Percentiles rank a stretch among this genome's conserved stretches.
These are phyloP conservation scores for Podila clonocystis DNA, from an alignment of 192 early-diverging fungal genomes.

Conservation along the genomic window DNA sequence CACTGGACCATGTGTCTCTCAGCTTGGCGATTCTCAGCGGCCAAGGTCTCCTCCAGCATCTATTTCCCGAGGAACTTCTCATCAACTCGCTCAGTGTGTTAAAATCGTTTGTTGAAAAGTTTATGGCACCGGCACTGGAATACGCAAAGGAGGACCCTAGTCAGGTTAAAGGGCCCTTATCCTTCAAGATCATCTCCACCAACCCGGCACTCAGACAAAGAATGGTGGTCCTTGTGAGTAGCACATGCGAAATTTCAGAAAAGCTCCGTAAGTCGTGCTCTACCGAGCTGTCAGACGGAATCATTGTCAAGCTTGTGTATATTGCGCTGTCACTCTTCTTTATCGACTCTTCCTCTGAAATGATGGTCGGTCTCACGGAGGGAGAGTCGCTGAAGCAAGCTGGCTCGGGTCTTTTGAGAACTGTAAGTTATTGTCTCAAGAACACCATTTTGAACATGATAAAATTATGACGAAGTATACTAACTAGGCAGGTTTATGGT, in stretches of 20 bases:
- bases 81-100: constrained; percentile 17
- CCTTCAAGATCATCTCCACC: constrained; percentile 6
- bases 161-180: neutral
- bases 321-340: constrained; percentile 62
- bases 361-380: constrained; percentile 26
- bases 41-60: constrained; percentile 13
- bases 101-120: constrained; percentile 22
- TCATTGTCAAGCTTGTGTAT: constrained; percentile 59
- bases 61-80: constrained; percentile 38
- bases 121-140: constrained; percentile 27
- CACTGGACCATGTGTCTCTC: constrained; percentile 19
- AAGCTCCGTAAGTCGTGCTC: neutral
- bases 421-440: constrained; percentile 15
- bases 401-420: constrained; percentile 41
- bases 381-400: constrained; percentile 35
- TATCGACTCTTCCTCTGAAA: constrained; percentile 44
- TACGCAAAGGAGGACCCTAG: constrained; percentile 18
- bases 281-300: constrained; percentile 54
- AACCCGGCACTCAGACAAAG: neutral
- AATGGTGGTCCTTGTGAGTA: constrained; percentile 15
- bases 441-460: neutral
- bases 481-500: neutral
- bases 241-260: constrained; percentile 17
- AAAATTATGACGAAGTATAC: neutral
- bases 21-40: constrained; percentile 18